A percentile compares a stretch with the other conserved stretches of the same genome.
Conservation (phyloP, 495 filamentous ascomycete genomes). For the Neurospora cerealis region DNA sequence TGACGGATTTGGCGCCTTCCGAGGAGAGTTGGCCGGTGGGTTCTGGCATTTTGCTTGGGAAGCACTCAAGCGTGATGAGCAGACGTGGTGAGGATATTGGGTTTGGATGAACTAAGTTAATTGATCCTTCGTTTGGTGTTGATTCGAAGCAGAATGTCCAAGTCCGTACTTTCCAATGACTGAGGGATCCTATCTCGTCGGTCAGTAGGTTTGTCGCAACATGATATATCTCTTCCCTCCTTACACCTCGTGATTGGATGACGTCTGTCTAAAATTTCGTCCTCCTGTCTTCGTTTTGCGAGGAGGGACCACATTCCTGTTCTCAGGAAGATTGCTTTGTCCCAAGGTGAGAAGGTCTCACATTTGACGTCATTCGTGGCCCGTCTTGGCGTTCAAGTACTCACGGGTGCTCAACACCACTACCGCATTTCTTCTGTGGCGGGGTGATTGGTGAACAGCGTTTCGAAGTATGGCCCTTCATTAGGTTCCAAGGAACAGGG, state of each 20-base stretch:
- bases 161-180: too few relatives aligned
- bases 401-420: not conserved
- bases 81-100: not conserved
- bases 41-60: not conserved
- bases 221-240: not conserved
- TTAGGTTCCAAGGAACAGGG: too few relatives aligned
- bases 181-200: not conserved
- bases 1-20: conserved; percentile 24
- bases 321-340: not conserved
- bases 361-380: not conserved
- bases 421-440: not conserved
- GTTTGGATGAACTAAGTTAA: not conserved
- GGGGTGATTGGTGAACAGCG: not conserved
- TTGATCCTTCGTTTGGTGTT: not conserved
- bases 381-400: not conserved
- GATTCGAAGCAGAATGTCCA: not conserved
- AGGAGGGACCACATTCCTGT: not conserved
- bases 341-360: not conserved
- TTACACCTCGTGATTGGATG: not conserved
- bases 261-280: not conserved
- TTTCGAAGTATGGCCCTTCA: too few relatives aligned
- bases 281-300: not conserved
- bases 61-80: not conserved
- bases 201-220: not conserved
- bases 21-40: conserved; percentile 16